A percentile compares a stretch with the other conserved stretches of the same genome.
phyloP scores from a whole-genome alignment of 306 rosid genomes.

The Glycine soja region DNA sequence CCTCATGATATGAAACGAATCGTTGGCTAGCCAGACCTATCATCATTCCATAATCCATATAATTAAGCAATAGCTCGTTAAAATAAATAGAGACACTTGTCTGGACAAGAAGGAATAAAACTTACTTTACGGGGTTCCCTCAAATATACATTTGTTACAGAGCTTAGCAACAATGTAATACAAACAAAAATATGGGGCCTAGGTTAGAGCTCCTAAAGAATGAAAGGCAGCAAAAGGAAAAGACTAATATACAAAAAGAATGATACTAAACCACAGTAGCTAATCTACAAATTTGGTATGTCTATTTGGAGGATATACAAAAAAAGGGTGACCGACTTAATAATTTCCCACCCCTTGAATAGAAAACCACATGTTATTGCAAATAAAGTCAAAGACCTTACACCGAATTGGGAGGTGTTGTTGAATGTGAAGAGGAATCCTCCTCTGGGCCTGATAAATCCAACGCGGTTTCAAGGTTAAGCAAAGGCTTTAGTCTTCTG shows the following conservation, averaged over 20 bases:
- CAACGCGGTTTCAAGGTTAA: conserved; percentile 59
- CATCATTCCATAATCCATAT: conserved; percentile 12
- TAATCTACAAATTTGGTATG: conserved; percentile 59
- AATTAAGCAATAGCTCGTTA: conserved; percentile 16
- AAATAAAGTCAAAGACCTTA: conserved; percentile 44
- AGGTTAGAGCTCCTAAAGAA: conserved; percentile 65
- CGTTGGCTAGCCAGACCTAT: neutral
- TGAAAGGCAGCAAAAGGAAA: conserved; percentile 44
- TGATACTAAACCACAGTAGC: conserved; percentile 52
- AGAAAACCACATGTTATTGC: conserved; percentile 50
- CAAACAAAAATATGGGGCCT: conserved; percentile 51
- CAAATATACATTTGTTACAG: conserved; percentile 61
- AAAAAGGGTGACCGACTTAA: conserved; percentile 61
- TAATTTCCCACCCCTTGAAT: conserved; percentile 61
- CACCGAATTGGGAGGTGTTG: conserved; percentile 53
- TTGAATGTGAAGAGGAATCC: conserved; percentile 52
- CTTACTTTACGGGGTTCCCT: conserved; percentile 43
- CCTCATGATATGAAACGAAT: neutral
- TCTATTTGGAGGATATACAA: conserved; percentile 62
- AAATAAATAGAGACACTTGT: neutral
- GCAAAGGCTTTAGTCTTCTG: conserved; percentile 77
- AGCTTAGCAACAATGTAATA: conserved; percentile 40
- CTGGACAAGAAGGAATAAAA: conserved; percentile 20
- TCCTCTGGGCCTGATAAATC: conserved; percentile 50
- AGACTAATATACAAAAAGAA: conserved; percentile 75